phyloP scores from a whole-genome alignment of 2,329 filamentous ascomycete species.

The Coniochaeta hoffmannii region DNA sequence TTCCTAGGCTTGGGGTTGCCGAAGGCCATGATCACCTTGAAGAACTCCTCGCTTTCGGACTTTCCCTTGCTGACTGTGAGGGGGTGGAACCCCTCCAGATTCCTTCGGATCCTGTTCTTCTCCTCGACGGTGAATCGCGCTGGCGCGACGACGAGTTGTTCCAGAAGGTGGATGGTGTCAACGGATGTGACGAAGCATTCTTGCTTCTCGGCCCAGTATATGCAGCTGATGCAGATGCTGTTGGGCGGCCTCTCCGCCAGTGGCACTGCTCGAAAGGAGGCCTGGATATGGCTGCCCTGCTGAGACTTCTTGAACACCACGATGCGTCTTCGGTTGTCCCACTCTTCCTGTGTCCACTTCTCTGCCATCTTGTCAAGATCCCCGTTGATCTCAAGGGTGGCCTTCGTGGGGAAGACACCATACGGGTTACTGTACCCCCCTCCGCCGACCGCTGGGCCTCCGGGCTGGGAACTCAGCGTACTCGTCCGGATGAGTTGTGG shows the following conservation, averaged over 20 bases:
- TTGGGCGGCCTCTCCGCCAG: constrained; percentile 73
- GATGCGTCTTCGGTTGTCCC: constrained; percentile 69
- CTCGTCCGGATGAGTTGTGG: constrained; percentile 51
- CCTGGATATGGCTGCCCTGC: constrained; percentile 70
- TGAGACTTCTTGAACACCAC: constrained; percentile 85
- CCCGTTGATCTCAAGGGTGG: constrained; percentile 74
- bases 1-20: constrained; percentile 91
- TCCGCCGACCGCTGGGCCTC: constrained; percentile 25
- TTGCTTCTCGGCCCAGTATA: constrained; percentile 87
- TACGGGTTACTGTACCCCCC: constrained; percentile 65
- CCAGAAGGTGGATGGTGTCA: constrained; percentile 91
- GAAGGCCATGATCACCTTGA: constrained; percentile 98
- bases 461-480: constrained; percentile 33
- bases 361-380: constrained; percentile 79
- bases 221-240: constrained; percentile 94
- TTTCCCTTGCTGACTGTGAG: constrained; percentile 91
- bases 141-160: constrained; percentile 68
- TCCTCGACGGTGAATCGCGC: constrained; percentile 90
- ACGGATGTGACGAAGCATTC: constrained; percentile 95
- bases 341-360: constrained; percentile 78
- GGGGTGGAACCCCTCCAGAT: constrained; percentile 89
- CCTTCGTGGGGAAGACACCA: constrained; percentile 75
- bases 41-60: constrained; percentile 89
- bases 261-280: constrained; percentile 71
- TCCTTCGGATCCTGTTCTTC: constrained; percentile 95